These are phyloP conservation scores for Coffea humblotiana DNA, from an alignment of 305 asterid species.

Conservation along the genomic window DNA sequence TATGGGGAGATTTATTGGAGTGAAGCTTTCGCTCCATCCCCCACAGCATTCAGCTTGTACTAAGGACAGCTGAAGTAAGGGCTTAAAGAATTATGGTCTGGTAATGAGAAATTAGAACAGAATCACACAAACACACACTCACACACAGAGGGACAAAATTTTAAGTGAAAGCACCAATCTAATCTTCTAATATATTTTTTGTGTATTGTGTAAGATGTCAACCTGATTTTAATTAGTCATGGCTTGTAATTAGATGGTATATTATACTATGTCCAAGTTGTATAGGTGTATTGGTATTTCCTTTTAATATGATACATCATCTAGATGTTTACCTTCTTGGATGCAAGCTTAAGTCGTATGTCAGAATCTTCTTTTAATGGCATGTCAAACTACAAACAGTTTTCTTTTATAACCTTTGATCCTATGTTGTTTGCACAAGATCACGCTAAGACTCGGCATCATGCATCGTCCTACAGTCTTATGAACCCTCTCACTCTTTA, in stretches of 20 bases:
- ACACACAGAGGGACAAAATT: no score
- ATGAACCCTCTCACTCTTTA: neutral
- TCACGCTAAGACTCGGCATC: neutral
- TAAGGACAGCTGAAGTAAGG: neutral
- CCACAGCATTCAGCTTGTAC: neutral
- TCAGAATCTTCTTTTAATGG: no score
- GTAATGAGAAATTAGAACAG: neutral
- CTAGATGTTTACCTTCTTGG: neutral
- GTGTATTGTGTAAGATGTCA: neutral
- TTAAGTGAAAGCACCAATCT: neutral
- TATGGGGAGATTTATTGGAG: neutral
- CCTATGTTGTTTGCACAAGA: neutral
- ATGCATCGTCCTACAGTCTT: neutral
- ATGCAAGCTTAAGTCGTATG: neutral
- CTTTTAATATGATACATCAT: no score
- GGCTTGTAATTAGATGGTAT: no score
- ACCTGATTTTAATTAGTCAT: no score
- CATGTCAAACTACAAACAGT: neutral
- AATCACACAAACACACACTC: no score
- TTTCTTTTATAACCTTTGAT: neutral
- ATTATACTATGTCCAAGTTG: no score
- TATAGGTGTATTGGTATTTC: no score
- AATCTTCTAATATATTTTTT: neutral
- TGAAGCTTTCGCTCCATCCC: neutral
- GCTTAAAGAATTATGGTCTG: neutral